These are phyloP conservation scores for Pichia thaimueangensis DNA, from an alignment of 805 yeast species.

Conservation along the genomic window DNA sequence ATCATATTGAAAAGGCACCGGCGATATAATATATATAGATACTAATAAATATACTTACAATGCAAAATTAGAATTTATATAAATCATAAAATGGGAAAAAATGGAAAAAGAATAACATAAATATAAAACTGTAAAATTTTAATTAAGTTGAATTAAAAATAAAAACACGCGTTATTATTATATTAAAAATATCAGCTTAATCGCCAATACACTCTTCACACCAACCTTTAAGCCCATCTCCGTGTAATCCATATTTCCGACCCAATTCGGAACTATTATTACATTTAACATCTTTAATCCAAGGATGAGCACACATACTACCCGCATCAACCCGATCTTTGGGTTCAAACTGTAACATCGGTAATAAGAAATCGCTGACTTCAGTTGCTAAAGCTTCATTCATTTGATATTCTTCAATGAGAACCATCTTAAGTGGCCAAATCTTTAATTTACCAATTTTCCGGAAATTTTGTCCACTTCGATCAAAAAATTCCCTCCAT, in stretches of 20 bases:
- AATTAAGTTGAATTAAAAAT: not conserved
- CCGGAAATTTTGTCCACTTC: slow-evolving; percentile 29
- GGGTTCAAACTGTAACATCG: slow-evolving; percentile 46
- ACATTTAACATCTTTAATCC: slow-evolving; percentile 34
- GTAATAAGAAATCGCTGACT: slow-evolving; percentile 40
- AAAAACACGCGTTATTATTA: no score
- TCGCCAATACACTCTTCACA: slow-evolving; percentile 9
- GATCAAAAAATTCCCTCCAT: slow-evolving; percentile 37
- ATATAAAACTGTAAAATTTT: not conserved
- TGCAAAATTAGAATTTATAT: no score
- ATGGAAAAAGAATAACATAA: no score
- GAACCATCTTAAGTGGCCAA: slow-evolving; percentile 45
- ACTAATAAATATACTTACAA: no score
- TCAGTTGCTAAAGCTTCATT: slow-evolving; percentile 32
- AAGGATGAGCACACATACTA: slow-evolving; percentile 46
- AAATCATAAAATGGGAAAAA: no score
- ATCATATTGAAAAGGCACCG: no score
- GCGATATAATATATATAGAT: no score
- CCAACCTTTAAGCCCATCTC: slow-evolving; percentile 30
- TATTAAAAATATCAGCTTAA: no score
- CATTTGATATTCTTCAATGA: slow-evolving; percentile 44
- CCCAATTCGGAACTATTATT: slow-evolving; percentile 22
- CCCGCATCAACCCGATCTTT: slow-evolving; percentile 48
- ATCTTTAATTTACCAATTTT: slow-evolving; percentile 43
- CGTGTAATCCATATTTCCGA: slow-evolving; percentile 26